phyloP scores from a whole-genome alignment of 2,329 filamentous ascomycete genomes.

The Magnaporthiopsis incrustans region DNA sequence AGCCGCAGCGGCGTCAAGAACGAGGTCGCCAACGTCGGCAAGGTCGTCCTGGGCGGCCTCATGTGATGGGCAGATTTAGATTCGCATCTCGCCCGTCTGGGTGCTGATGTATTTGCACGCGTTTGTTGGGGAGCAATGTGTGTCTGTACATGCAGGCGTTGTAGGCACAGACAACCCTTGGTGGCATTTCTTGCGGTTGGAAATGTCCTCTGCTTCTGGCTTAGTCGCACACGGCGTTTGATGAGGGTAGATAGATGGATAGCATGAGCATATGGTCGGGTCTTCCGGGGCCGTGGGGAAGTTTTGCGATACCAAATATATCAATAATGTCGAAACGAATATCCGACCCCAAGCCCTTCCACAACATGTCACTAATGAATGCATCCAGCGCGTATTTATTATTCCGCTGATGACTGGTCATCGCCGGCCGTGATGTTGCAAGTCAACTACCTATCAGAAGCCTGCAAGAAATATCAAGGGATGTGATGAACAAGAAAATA shows the following conservation, averaged over 20 bases:
- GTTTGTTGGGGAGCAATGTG: not conserved
- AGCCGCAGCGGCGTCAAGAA: conserved; percentile 66
- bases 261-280: not conserved
- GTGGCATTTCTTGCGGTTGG: not conserved
- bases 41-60: conserved; percentile 80
- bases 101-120: not conserved
- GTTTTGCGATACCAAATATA: not conserved
- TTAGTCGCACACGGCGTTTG: not conserved
- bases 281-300: not conserved
- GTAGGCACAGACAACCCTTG: not conserved
- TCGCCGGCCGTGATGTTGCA: not conserved
- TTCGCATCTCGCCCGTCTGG: not conserved
- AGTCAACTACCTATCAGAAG: no score
- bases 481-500: not conserved
- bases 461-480: not conserved
- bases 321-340: not conserved
- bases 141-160: conserved; percentile 1
- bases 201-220: not conserved
- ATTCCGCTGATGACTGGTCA: not conserved
- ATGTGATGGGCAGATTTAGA: conserved; percentile 38
- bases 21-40: conserved; percentile 79
- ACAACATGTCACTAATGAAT: not conserved
- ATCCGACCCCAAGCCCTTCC: not conserved
- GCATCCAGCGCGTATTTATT: not conserved
- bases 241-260: not conserved